Conservation (phyloP, 306 rosid species). For the Quillaja saponaria region DNA sequence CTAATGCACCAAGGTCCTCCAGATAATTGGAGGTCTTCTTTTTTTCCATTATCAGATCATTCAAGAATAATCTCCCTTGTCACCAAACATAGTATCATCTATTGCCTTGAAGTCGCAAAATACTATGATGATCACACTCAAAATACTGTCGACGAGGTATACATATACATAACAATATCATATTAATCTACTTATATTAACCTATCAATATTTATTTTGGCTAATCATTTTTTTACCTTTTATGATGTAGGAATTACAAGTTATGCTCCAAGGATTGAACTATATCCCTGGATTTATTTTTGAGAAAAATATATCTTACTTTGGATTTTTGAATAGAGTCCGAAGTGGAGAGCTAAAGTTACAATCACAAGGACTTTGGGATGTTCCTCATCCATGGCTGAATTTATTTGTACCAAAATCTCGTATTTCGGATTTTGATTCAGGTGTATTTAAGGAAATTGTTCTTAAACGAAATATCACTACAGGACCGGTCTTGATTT, state of each 20-base stretch:
- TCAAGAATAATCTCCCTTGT: constrained; percentile 55
- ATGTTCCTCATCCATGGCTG: constrained; percentile 93
- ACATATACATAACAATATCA: no score
- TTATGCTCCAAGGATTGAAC: constrained; percentile 48
- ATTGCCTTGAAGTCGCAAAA: constrained; percentile 75
- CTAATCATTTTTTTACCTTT: neutral
- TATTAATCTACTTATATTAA: no score
- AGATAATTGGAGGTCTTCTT: constrained; percentile 91
- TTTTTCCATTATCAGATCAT: constrained; percentile 76
- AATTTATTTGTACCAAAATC: constrained; percentile 77
- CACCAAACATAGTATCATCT: constrained; percentile 49
- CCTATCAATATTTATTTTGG: no score
- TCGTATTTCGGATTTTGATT: constrained; percentile 55
- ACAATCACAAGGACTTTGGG: constrained; percentile 79
- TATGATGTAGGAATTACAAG: constrained; percentile 50
- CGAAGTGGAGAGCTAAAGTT: constrained; percentile 72
- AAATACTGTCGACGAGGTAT: constrained; percentile 52
- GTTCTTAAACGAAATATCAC: constrained; percentile 65
- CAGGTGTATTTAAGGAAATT: constrained; percentile 60
- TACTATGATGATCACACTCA: constrained; percentile 54
- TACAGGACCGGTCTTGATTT: constrained; percentile 64
- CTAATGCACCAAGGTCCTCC: constrained; percentile 71
- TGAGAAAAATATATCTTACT: constrained; percentile 61
- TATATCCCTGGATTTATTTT: constrained; percentile 61
- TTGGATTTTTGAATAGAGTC: constrained; percentile 77